Conservation (phyloP, 2,329 filamentous ascomycete species). For the Penicillium fuscoglaucum region DNA sequence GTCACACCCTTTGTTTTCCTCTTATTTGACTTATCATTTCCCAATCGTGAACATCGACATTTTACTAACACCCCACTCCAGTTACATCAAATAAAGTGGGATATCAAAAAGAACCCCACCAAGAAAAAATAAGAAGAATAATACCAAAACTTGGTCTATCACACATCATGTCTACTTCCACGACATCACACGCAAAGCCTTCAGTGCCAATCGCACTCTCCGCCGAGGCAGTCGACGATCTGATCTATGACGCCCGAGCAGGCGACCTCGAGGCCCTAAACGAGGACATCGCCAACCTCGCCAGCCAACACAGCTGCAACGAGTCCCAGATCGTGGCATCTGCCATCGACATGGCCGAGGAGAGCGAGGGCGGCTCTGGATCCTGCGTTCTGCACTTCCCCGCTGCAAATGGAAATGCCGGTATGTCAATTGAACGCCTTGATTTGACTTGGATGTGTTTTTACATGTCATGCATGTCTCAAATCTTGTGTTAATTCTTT, state of each 20-base stretch:
- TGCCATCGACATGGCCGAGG: constrained; percentile 72
- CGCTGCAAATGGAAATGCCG: constrained; percentile 81
- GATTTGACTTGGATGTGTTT: neutral
- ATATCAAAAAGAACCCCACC: constrained; percentile 10
- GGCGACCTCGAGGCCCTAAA: constrained; percentile 73
- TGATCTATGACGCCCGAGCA: constrained; percentile 80
- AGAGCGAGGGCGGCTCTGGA: constrained; percentile 62
- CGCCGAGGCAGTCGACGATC: constrained; percentile 84
- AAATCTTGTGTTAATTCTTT: neutral
- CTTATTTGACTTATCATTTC: neutral
- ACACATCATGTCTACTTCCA: constrained; percentile 16
- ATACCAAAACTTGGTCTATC: neutral
- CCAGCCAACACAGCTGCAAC: constrained; percentile 60
- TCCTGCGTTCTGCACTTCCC: constrained; percentile 76
- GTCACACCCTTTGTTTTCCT: neutral
- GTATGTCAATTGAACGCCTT: constrained; percentile 49
- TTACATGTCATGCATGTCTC: neutral
- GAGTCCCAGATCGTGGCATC: constrained; percentile 66
- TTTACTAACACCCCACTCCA: constrained; percentile 4
- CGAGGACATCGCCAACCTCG: constrained; percentile 58
- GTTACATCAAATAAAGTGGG: constrained; percentile 5
- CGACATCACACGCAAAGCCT: constrained; percentile 19
- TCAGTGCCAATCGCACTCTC: constrained; percentile 49
- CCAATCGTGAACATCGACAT: neutral
- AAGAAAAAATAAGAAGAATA: constrained; percentile 8